A percentile compares a stretch with the other conserved stretches of the same genome.
These are phyloP conservation scores for Candida chilensis DNA, from an alignment of 805 yeast genomes.

Conservation along the genomic window DNA sequence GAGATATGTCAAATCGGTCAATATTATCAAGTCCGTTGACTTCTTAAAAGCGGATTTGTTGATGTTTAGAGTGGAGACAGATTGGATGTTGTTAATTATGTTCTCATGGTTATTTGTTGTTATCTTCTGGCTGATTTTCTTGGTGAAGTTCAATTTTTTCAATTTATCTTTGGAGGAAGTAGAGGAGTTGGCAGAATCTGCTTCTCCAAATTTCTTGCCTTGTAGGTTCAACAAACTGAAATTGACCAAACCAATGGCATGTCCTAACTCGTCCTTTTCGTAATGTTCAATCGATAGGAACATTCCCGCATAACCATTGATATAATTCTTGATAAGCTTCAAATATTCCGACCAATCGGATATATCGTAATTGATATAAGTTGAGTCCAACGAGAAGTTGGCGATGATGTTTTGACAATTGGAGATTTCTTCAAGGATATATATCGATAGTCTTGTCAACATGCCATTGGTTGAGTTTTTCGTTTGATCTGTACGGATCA, in stretches of 20 bases:
- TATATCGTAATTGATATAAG: slow-evolving; percentile 3
- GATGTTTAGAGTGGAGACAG: slow-evolving; percentile 22
- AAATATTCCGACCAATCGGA: slow-evolving; percentile 21
- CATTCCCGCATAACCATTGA: slow-evolving; percentile 32
- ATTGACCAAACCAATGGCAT: slow-evolving; percentile 35
- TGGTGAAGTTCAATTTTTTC: slow-evolving; percentile 1
- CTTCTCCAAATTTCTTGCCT: slow-evolving; percentile 14
- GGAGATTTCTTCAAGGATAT: slow-evolving; percentile 20
- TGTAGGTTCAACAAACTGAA: slow-evolving; percentile 23
- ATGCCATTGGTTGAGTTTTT: slow-evolving; percentile 21
- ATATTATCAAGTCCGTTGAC: slow-evolving; percentile 17
- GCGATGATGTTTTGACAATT: slow-evolving; percentile 1
- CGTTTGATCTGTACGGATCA: slow-evolving; percentile 9
- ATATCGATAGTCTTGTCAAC: slow-evolving; percentile 34
- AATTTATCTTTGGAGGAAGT: neutral
- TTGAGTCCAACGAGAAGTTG: slow-evolving; percentile 3
- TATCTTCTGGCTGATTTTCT: slow-evolving; percentile 8
- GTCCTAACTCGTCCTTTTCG: slow-evolving; percentile 33
- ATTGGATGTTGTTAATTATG: slow-evolving; percentile 17
- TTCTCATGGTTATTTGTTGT: slow-evolving; percentile 19
- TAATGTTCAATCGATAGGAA: slow-evolving; percentile 34
- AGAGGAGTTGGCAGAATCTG: slow-evolving; percentile 3
- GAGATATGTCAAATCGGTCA: slow-evolving; percentile 23
- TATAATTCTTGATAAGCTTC: slow-evolving; percentile 18
- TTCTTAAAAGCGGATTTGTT: slow-evolving; percentile 19